Evolutionary conservation across 306 rosid genomes (phyloP).

Genomic region (Abrus precatorius): DNA sequence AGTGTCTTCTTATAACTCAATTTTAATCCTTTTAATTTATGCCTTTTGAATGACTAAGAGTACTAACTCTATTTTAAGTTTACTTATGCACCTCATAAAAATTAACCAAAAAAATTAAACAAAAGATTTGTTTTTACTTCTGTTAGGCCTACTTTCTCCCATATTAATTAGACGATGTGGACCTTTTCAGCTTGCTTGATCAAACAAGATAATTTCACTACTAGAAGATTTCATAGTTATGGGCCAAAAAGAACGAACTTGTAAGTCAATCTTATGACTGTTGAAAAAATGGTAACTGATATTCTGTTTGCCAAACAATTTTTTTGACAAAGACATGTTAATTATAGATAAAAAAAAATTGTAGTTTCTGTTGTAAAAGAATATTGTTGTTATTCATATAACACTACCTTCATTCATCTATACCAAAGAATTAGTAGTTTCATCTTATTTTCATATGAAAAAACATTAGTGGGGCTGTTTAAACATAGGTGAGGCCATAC

Average conservation of each 20-base stretch:
- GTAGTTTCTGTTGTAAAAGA: not conserved
- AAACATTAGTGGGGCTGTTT: not conserved
- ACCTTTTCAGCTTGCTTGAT: conserved; percentile 45
- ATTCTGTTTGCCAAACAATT: not conserved
- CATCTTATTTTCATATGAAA: conserved; percentile 12
- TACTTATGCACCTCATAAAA: not conserved
- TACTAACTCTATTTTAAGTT: not conserved
- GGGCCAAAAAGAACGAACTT: conserved; percentile 3
- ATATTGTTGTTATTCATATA: not conserved
- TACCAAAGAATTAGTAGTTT: not conserved
- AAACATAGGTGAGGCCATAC: conserved; percentile 9
- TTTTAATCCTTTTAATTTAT: not conserved
- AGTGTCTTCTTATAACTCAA: not conserved
- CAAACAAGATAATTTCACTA: conserved; percentile 34
- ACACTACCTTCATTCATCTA: not conserved
- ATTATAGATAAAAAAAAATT: not conserved
- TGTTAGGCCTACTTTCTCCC: conserved; percentile 31
- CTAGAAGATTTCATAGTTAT: conserved; percentile 33
- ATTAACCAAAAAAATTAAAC: not conserved
- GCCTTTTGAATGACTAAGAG: not conserved
- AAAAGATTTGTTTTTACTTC: conserved; percentile 4
- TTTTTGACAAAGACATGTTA: not conserved
- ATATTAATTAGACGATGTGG: conserved; percentile 46
- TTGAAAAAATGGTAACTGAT: not conserved
- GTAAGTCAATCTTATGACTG: conserved; percentile 14